A percentile compares a stretch with the other conserved stretches of the same genome.
phyloP scores from a whole-genome alignment of 495 filamentous ascomycete species.

The Hypoxylon crocopeplum region DNA sequence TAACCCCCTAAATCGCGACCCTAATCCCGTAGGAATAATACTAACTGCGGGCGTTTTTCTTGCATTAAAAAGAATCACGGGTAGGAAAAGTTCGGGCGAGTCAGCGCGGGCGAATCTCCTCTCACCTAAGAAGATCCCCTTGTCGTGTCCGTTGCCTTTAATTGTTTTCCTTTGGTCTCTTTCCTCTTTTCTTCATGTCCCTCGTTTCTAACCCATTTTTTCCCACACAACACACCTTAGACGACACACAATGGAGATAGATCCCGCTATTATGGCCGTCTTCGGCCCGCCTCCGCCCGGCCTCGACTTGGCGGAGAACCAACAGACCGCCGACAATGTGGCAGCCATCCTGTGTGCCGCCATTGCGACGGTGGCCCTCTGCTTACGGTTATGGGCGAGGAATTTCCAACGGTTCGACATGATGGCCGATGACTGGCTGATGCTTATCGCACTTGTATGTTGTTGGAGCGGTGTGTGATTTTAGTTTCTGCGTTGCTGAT shows the following conservation, averaged over 20 bases:
- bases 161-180: too few relatives aligned
- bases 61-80: conserved; percentile 5
- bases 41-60: not conserved
- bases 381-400: conserved; percentile 44
- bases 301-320: conserved; percentile 35
- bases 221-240: not conserved
- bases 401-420: conserved; percentile 37
- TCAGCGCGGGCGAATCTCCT: not conserved
- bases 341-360: conserved; percentile 21
- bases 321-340: conserved; percentile 38
- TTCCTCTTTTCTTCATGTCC: conserved; percentile 5
- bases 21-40: conserved; percentile 1
- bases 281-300: conserved; percentile 40
- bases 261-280: conserved; percentile 14
- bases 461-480: not conserved
- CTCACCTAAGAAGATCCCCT: not conserved
- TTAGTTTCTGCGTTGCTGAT: conserved; percentile 8
- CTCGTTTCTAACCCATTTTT: conserved; percentile 9
- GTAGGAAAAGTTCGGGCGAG: not conserved
- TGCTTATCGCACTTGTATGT: conserved; percentile 43
- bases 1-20: conserved; percentile 8
- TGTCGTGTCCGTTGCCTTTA: conserved; percentile 11
- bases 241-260: conserved; percentile 17
- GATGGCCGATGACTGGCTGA: conserved; percentile 47
- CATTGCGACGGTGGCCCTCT: conserved; percentile 42